A percentile compares a stretch with the other conserved stretches of the same genome.
phyloP scores from a whole-genome alignment of 192 early-diverging fungal genomes.

The Rhizoclosmatium globosum region DNA sequence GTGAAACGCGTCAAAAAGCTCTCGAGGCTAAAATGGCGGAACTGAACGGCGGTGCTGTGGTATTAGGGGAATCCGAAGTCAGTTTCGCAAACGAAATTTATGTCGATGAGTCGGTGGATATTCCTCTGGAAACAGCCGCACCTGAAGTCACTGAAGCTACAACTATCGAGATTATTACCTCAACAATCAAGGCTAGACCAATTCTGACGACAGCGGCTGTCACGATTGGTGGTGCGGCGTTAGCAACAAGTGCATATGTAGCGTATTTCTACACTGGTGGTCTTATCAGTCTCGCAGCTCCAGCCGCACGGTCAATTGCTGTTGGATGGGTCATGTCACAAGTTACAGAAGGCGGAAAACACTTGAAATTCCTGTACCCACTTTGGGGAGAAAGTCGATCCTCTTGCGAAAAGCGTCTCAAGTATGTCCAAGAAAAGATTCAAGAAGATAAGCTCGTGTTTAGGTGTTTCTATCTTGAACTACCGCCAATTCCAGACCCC shows the following conservation, averaged over 20 bases:
- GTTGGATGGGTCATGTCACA: conserved; percentile 52
- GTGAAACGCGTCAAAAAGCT: not conserved
- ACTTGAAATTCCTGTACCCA: conserved; percentile 62
- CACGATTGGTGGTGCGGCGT: conserved; percentile 38
- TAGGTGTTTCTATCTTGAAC: conserved; percentile 47
- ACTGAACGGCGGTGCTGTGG: not conserved
- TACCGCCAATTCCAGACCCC: not conserved
- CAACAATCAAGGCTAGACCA: conserved; percentile 16
- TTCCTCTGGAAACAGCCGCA: not conserved
- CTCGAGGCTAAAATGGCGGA: not conserved
- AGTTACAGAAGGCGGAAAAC: conserved; percentile 48
- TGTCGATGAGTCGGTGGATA: not conserved
- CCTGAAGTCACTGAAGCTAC: not conserved
- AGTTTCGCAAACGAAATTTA: not conserved
- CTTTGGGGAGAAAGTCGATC: conserved; percentile 56
- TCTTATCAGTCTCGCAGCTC: conserved; percentile 40
- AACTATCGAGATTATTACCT: not conserved
- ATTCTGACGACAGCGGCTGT: conserved; percentile 15
- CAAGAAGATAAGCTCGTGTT: conserved; percentile 39
- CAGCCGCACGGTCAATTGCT: conserved; percentile 49
- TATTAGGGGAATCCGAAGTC: not conserved
- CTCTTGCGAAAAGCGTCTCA: conserved; percentile 31
- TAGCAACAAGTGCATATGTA: conserved; percentile 52
- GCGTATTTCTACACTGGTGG: conserved; percentile 52
- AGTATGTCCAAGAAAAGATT: conserved; percentile 35